Base-by-base conservation (phyloP, 1,139 yeast species). In the Yamadazyma membranifaciens region DNA sequence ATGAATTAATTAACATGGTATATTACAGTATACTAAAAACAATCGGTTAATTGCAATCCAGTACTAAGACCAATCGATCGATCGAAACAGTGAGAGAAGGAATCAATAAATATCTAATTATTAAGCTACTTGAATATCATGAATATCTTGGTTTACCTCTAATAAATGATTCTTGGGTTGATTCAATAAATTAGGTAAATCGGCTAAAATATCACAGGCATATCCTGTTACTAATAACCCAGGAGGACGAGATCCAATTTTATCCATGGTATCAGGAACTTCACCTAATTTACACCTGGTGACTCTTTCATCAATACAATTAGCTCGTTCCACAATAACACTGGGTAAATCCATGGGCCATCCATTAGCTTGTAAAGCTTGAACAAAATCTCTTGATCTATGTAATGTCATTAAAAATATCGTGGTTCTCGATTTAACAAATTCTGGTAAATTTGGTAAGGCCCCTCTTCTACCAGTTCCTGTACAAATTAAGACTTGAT, bases 391-490 rank as follows among this genome's bases (percentile, higher is more conserved):
- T 13, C 74, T 75, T 12, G 88, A 81, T 46, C 98, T 73, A 55
- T 91, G 97, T 42, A 92, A 69, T 0, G 96, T 84, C 98, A 92
- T 92, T 34, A 92, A 62, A 54, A 91, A 91, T 0, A 92, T 81
- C 0, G 95, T 84, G 0, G 98, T 92, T 52, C 98, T 67, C 2
- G 83, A 65, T 28, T 65, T 59, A 3, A 80, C 84, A 63, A 75
- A 91, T 42, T 80, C 84, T 0, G 98, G 98, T 13, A 87, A 66
- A 38, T 72, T 71, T 1, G 96, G 96, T 37, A 87, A 62, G 3
- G 82, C 83, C 3, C 98, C 98, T 31, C 84, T 80, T 44, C 95
- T 79, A 0, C 97, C 98, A 0, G 96, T 89, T 9, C 98, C 98
- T 0, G 98, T 92, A 60, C 96, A 88, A 24, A 92, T 81, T 41